Conservation (phyloP, 164 flowering plant genomes). For the Chimonanthus praecox region DNA sequence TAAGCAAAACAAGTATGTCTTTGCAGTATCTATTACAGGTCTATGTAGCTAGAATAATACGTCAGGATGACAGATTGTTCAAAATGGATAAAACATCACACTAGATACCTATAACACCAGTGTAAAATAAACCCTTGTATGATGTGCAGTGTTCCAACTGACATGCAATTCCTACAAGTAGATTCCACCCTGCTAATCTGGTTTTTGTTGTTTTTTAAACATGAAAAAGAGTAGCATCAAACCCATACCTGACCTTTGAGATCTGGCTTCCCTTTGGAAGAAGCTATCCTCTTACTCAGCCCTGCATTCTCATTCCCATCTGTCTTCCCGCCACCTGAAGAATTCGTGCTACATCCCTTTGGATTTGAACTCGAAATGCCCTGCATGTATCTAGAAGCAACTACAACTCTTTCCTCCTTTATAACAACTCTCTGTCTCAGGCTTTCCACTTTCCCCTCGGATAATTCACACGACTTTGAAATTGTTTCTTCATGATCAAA, state of each 20-base stretch:
- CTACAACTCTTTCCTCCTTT: slow-evolving; percentile 71
- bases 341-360: slow-evolving; percentile 26
- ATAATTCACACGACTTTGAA: slow-evolving; percentile 22
- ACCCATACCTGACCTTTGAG: slow-evolving; percentile 60
- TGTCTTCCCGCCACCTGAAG: slow-evolving; percentile 18
- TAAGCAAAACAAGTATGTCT: too few relatives aligned
- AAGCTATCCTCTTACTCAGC: slow-evolving; percentile 26
- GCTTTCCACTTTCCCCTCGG: slow-evolving; percentile 29
- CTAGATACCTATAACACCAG: too few relatives aligned
- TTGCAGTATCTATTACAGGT: too few relatives aligned
- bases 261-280: slow-evolving; percentile 40
- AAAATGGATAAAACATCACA: too few relatives aligned
- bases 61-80: too few relatives aligned
- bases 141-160: too few relatives aligned
- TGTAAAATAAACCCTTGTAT: too few relatives aligned
- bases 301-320: slow-evolving; percentile 38
- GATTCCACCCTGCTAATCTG: too few relatives aligned
- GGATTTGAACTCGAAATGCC: slow-evolving; percentile 35
- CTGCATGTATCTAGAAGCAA: slow-evolving; percentile 89
- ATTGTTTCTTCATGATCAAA: slow-evolving; percentile 25
- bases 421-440: slow-evolving; percentile 55
- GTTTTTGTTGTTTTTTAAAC: too few relatives aligned
- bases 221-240: neutral
- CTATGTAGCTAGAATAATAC: neutral
- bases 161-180: too few relatives aligned